Base-by-base conservation (phyloP, 2,329 filamentous ascomycete species). In the Aspergillus puulaauensis region DNA sequence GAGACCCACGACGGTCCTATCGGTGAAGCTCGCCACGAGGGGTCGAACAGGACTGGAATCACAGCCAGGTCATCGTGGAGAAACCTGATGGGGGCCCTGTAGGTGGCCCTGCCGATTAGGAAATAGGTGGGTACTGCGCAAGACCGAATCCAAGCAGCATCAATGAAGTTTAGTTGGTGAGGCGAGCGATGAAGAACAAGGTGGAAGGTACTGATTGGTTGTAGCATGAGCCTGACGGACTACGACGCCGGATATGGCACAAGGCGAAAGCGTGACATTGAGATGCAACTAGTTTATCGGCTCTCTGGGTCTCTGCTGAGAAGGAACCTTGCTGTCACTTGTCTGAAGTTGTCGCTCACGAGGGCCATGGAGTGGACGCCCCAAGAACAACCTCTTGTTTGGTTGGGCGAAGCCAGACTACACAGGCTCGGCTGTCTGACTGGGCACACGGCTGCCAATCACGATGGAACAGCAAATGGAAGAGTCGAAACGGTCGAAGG, bases 21-120 rank as follows among this genome's bases (percentile, higher is more conserved):
- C 61, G 61, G 64, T 65, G 61, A 64, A 61, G 64, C 61, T 57
- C 60, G 55, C 52, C 47, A 61, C 41, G 52, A 61, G 54, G 59
- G 56, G 59, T 52, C 45, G 37, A 46, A 61, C 55, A 48, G 52
- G 24, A 56, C 55, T 49, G 27, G 45, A 49, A 45, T 53, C 50
- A 59, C 54, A 48, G 65, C 64, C 65, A 67, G 61, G 65, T 66
- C 65, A 66, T 63, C 62, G 65, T 62, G 65, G 64, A 62, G 65
- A 59, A 59, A 58, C 54, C 62, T 56, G 57, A 57, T 44, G 58
- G 58, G 60, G 56, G 56, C 56, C 61, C 60, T 56, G 63, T 64
- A 62, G 57, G 63, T 63, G 62, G 61, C 61, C 62, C 58, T 58
- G 61, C 59, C 54, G 59, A 59, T 63, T 58, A 64, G 56, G 57